A percentile compares a stretch with the other conserved stretches of the same genome.
phyloP scores from a whole-genome alignment of 202 grass and related monocot genomes.

The Digitaria exilis region DNA sequence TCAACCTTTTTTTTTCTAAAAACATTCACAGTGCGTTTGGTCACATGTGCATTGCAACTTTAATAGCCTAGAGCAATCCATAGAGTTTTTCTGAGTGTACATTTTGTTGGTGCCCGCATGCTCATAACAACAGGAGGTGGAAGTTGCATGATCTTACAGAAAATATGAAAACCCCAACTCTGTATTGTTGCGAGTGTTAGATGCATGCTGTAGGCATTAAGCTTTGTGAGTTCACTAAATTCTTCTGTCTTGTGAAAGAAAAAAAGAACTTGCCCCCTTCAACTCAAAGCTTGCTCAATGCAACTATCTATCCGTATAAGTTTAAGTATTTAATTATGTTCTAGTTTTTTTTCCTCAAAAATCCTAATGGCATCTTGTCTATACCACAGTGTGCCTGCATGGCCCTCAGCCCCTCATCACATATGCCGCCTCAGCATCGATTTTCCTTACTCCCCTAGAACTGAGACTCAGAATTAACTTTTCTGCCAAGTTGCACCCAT shows the following conservation, averaged over 20 bases:
- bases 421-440: not conserved
- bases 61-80: not conserved
- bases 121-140: not conserved
- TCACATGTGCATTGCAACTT: not conserved
- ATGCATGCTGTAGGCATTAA: not conserved
- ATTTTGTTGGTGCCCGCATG: not conserved
- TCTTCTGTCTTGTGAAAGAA: slow-evolving; percentile 7
- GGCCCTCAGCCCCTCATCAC: not conserved
- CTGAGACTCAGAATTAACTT: no score
- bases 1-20: not conserved
- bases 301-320: not conserved
- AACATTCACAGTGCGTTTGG: not conserved
- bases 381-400: not conserved
- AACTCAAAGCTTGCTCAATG: not conserved
- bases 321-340: not conserved
- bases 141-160: not conserved
- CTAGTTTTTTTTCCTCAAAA: slow-evolving; percentile 12
- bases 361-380: not conserved
- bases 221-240: not conserved
- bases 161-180: not conserved
- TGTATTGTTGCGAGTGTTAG: not conserved
- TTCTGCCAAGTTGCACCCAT: not conserved
- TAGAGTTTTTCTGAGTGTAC: not conserved
- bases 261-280: not conserved
- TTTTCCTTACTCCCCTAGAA: no score